Evolutionary conservation across 1,139 yeast genomes (phyloP).

Genomic region (Barnettozyma hawaiiensis): DNA sequence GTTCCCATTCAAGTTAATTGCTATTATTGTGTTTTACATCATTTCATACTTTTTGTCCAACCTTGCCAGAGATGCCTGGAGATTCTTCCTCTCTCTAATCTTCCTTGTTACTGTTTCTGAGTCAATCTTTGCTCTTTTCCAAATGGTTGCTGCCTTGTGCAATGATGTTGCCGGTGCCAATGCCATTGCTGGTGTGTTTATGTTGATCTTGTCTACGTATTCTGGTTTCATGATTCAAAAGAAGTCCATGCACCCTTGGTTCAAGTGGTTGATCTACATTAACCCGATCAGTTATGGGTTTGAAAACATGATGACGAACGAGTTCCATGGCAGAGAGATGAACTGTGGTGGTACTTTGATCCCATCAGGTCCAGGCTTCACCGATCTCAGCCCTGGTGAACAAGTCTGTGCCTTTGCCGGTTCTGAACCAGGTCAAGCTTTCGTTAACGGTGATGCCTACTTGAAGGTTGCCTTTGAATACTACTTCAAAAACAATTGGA

Average conservation of each 20-base stretch:
- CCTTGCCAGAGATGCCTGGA: constrained; percentile 46
- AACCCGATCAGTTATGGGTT: constrained; percentile 54
- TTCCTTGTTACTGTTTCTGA: constrained; percentile 39
- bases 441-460: constrained; percentile 44
- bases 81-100: constrained; percentile 46
- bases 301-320: constrained; percentile 49
- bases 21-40: constrained; percentile 39
- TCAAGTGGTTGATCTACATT: constrained; percentile 55
- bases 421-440: constrained; percentile 34
- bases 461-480: constrained; percentile 34
- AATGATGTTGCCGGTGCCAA: constrained; percentile 45
- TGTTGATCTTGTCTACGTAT: constrained; percentile 45
- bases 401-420: constrained; percentile 49
- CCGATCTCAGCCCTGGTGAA: constrained; percentile 32
- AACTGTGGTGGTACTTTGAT: constrained; percentile 40
- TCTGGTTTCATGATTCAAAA: constrained; percentile 53
- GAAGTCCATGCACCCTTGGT: constrained; percentile 61
- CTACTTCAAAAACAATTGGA: constrained; percentile 40
- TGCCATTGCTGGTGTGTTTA: constrained; percentile 44
- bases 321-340: constrained; percentile 53
- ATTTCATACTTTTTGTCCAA: constrained; percentile 48
- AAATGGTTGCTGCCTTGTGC: constrained; percentile 44
- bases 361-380: constrained; percentile 49
- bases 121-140: constrained; percentile 41
- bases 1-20: constrained; percentile 43